Conservation (phyloP, 2,329 filamentous ascomycete genomes). For the Arthroderma sp. region DNA sequence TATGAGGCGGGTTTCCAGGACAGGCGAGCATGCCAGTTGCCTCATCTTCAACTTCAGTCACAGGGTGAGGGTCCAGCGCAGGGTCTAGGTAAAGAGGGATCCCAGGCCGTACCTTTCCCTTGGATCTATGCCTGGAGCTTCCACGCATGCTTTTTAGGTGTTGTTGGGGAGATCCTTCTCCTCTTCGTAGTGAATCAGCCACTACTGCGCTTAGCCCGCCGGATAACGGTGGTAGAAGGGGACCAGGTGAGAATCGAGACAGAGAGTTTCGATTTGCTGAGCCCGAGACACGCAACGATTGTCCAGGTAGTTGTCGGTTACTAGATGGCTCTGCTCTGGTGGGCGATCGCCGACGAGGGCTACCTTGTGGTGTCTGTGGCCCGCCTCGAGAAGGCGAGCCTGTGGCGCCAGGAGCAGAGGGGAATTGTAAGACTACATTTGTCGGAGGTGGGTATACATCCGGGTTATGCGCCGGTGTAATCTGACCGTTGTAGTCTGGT, state of each 20-base stretch:
- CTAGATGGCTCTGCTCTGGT: slow-evolving; percentile 15
- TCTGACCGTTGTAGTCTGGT: not conserved
- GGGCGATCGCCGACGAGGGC: slow-evolving; percentile 10
- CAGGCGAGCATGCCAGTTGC: not conserved
- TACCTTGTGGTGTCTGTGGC: slow-evolving; percentile 14
- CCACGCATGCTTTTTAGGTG: not conserved
- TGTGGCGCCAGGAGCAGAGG: slow-evolving; percentile 27
- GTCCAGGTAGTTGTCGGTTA: slow-evolving; percentile 17
- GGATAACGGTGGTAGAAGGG: slow-evolving; percentile 49
- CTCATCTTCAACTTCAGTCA: not conserved
- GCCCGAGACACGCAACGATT: slow-evolving; percentile 20
- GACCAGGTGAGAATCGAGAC: slow-evolving; percentile 45
- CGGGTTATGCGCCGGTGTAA: slow-evolving; percentile 18
- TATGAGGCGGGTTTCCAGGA: not conserved
- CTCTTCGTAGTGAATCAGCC: slow-evolving; percentile 51
- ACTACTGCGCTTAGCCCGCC: slow-evolving; percentile 46
- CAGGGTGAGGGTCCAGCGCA: not conserved
- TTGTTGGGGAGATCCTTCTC: slow-evolving; percentile 33
- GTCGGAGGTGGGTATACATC: slow-evolving; percentile 18
- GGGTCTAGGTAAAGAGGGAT: not conserved
- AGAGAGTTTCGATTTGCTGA: slow-evolving; percentile 38
- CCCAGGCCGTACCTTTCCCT: not conserved
- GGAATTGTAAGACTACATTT: slow-evolving; percentile 29
- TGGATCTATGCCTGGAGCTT: not conserved
- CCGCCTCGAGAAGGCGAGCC: slow-evolving; percentile 14